These are phyloP conservation scores for Musa itinerans DNA, from an alignment of 176 grass and related monocot species.

Conservation along the genomic window DNA sequence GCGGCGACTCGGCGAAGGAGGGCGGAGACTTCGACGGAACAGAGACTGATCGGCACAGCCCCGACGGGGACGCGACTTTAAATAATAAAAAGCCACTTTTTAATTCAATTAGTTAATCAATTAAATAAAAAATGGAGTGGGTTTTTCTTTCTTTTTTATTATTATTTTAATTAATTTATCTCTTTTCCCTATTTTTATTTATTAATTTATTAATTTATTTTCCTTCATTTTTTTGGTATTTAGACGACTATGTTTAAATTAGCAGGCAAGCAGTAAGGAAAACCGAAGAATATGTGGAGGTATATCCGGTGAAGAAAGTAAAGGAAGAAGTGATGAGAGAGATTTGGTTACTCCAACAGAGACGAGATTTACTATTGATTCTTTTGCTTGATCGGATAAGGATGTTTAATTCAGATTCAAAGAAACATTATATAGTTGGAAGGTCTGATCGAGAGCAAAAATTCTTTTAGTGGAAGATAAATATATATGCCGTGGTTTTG, in stretches of 20 bases:
- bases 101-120: no score
- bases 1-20: not conserved
- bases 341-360: not conserved
- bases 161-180: no score
- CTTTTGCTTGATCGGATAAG: no score
- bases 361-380: not conserved
- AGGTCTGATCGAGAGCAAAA: no score
- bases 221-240: not conserved
- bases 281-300: not conserved
- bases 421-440: no score
- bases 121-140: no score
- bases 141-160: no score
- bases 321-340: not conserved
- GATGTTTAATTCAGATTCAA: no score
- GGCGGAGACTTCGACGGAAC: not conserved
- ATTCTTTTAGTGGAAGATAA: no score
- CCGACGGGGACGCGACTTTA: not conserved
- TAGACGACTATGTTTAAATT: not conserved
- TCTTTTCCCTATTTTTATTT: not conserved
- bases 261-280: not conserved
- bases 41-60: not conserved
- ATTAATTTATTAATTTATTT: not conserved
- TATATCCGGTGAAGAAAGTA: not conserved
- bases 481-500: no score
- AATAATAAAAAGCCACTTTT: not conserved